These are phyloP conservation scores for Aciculoconidium aculeatum DNA, from an alignment of 805 yeast genomes.

Conservation along the genomic window DNA sequence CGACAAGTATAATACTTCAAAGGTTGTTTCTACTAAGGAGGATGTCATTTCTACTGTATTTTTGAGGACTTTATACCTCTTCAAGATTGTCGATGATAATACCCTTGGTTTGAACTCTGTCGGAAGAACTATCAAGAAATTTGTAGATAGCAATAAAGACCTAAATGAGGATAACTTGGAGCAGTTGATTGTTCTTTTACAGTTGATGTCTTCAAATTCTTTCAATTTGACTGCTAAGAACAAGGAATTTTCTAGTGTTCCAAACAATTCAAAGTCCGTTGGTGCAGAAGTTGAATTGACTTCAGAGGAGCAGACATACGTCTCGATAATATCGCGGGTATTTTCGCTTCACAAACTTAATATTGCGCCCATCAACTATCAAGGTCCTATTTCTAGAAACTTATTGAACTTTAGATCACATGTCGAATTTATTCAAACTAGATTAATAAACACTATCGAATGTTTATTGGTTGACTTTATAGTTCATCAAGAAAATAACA, in stretches of 20 bases:
- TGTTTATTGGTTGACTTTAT: constrained; percentile 43
- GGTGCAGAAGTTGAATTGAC: constrained; percentile 20
- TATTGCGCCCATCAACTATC: constrained; percentile 40
- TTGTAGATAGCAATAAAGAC: constrained; percentile 14
- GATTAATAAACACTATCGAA: constrained; percentile 51
- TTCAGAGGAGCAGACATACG: constrained; percentile 32
- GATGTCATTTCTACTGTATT: constrained; percentile 56
- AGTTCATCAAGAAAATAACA: constrained; percentile 40
- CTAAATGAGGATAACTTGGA: constrained; percentile 23
- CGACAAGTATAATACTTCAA: constrained; percentile 13
- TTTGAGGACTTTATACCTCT: constrained; percentile 47
- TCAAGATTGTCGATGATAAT: constrained; percentile 43
- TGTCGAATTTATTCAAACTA: constrained; percentile 45
- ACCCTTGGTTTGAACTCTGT: constrained; percentile 41
- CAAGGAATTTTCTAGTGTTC: constrained; percentile 28
- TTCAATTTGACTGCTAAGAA: constrained; percentile 36
- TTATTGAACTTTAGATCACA: constrained; percentile 64
- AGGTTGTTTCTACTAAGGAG: constrained; percentile 35
- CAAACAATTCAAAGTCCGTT: constrained; percentile 24
- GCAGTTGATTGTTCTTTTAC: constrained; percentile 41
- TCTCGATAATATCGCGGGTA: constrained; percentile 31
- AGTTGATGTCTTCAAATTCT: constrained; percentile 34
- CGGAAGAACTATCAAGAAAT: constrained; percentile 44
- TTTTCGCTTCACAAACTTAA: constrained; percentile 31
- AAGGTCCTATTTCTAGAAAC: constrained; percentile 66